phyloP scores from a whole-genome alignment of 2,329 filamentous ascomycete genomes.

The Akanthomyces dipterigenus region DNA sequence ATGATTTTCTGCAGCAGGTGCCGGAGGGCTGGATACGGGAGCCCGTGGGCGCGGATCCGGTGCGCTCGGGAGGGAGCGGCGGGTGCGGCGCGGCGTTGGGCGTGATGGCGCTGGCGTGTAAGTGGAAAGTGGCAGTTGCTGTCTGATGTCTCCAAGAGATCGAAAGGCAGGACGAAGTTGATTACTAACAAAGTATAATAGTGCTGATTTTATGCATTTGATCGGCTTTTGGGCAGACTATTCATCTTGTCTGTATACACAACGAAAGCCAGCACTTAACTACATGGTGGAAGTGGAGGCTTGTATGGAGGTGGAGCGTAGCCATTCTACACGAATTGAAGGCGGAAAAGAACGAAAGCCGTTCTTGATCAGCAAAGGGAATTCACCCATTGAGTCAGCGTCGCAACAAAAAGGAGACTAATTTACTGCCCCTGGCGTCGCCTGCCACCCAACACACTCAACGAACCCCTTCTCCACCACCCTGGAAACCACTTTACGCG shows the following conservation, averaged over 20 bases:
- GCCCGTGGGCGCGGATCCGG: conserved; percentile 13
- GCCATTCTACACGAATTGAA: no score
- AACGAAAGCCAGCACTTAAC: no score
- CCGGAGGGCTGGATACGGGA: conserved; percentile 17
- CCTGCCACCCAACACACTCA: no score
- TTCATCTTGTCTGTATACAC: no score
- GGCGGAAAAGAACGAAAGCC: no score
- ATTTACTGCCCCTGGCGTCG: no score
- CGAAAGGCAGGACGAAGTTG: neutral
- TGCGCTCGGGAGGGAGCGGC: neutral
- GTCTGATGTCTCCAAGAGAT: neutral
- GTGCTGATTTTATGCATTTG: neutral
- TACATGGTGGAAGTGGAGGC: no score
- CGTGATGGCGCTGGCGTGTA: neutral
- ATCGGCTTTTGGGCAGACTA: neutral
- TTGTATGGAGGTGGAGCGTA: no score
- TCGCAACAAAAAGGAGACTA: no score
- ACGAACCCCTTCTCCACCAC: neutral
- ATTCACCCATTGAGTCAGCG: no score
- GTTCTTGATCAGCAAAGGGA: no score
- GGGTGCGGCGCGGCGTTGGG: neutral
- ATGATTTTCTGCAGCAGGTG: conserved; percentile 19
- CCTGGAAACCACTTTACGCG: neutral
- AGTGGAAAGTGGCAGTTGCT: neutral
- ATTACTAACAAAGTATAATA: neutral